Evolutionary conservation across 768 basidiomycete genomes (phyloP), one percentile per base, ranked within the genome.

Genomic region (Galerina marginata): DNA sequence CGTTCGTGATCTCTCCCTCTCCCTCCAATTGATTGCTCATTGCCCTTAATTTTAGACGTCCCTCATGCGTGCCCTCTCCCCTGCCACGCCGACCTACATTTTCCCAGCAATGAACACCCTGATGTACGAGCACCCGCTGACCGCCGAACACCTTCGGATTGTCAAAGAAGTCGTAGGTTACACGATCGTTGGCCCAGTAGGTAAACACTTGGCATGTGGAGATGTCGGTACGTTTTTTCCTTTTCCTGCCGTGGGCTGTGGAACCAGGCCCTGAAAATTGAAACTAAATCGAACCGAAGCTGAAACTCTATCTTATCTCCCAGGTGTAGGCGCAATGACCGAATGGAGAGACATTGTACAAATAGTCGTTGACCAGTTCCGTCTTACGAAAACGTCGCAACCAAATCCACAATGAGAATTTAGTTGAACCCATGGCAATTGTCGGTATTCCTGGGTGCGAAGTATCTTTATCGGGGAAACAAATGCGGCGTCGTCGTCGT

Each of bases 91-190:
- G 6, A 95, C 93, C 6, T 94, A 90, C 69, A 75, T 98, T 39
- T 99, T 96, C 70, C 96, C 96, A 1, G 97, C 96, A 0, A 99
- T 99, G 96, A 99, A 99, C 73, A 99, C 97, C 3, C 80, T 93
- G 65, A 99, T 99, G 96, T 99, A 93, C 70, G 87, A 92, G 60
- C 96, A 99, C 71, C 95, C 95, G 16, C 81, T 99, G 20, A 98
- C 96, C 0, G 83, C 86, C 1, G 85, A 91, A 63, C 97, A 99
- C 69, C 75, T 99, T 44, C 83, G 86, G 23, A 69, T 91, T 40
- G 82, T 96, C 5, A 81, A 79, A 26, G 91, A 95, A 1, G 82
- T 91, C 42, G 82, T 98, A 9, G 81, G 84, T 11, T 99, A 99
- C 70, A 76, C 84, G 23, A 82, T 99, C 14, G 80, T 91, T 6